Conservation (phyloP, 2,329 filamentous ascomycete genomes). For the Leptographium lundbergii region DNA sequence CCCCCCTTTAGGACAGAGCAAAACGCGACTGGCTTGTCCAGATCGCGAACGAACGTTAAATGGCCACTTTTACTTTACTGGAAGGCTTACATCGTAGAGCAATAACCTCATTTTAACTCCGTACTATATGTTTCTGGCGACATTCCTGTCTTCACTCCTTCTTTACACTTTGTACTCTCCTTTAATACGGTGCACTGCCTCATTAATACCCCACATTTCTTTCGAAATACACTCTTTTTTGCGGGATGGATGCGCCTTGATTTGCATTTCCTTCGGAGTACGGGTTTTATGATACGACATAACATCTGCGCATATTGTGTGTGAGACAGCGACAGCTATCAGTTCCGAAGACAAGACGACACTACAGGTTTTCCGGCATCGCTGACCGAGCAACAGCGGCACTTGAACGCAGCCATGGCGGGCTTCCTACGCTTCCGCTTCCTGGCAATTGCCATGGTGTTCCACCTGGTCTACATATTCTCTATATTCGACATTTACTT, state of each 20-base stretch:
- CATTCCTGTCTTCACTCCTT: not conserved
- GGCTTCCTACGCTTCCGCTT: slow-evolving; percentile 61
- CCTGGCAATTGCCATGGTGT: slow-evolving; percentile 75
- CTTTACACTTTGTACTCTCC: not conserved
- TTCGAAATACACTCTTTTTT: not conserved
- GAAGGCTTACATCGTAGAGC: not conserved
- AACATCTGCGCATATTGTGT: not conserved
- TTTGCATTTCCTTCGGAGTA: not conserved
- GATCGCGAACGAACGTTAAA: not conserved
- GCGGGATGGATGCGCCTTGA: not conserved
- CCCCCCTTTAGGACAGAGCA: not conserved
- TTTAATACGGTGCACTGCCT: not conserved
- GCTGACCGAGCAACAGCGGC: not conserved
- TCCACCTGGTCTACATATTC: slow-evolving; percentile 86
- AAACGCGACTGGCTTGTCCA: not conserved
- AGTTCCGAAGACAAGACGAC: not conserved
- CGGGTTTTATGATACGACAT: not conserved
- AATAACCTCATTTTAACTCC: not conserved
- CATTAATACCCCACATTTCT: not conserved
- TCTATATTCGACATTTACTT: slow-evolving; percentile 99
- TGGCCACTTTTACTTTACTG: not conserved
- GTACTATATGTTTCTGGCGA: not conserved
- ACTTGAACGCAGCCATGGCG: slow-evolving; percentile 29
- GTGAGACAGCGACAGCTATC: not conserved
- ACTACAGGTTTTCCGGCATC: not conserved